Base-by-base conservation (phyloP, 768 basidiomycete genomes). In the Tylopilus rubrobrunneus region DNA sequence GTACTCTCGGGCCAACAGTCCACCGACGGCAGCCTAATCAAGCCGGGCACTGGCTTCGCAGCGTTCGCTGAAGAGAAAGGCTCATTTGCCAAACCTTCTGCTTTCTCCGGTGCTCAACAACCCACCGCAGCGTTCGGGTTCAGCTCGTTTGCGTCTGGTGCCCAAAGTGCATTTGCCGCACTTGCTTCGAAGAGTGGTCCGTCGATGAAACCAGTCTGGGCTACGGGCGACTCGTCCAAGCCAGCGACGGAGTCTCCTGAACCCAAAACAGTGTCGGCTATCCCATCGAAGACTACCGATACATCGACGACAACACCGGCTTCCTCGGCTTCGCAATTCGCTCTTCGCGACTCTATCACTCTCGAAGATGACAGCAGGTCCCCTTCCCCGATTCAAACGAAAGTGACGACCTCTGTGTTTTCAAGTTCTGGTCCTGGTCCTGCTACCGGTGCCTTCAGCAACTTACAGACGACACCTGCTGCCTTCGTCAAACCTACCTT, bases 371-470 rank as follows among this genome's bases (percentile, higher is more conserved):
- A 67, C 10, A 67, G 67, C 49, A 62, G 65, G 48, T 69, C 67
- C 10, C 67, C 66, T n/a, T 67, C 66, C 39, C 66, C 19, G 5
- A 27, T 31, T 17, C 55, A 56, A 47, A 34, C 50, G 17, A 53
- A 48, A 25, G 46, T 21, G 14, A 9, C 52, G 1, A 39, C 61
- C 21, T 31, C 62, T 21, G 21, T 43, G 15, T 57, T 64, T 46
- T 61, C 62, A 39, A 56, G 56, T 51, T 58, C 66, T 12, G 55
- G 66, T 28, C 63, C 71, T 15, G 59, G 63, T 15, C 57, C 66
- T 8, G 53, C 67, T 12, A 55, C 61, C 0, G 72, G 73, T 23
- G 77, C 76, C 9, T 81, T 81, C 50, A 69, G 74, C n/a, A 68
- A 68, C 49, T 48, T 74, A 8, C 67, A 68, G 41, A 63, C 69